Evolutionary conservation across 2,329 filamentous ascomycete species (phyloP).

Genomic region (Ophiocordyceps camponoti-leonardi): DNA sequence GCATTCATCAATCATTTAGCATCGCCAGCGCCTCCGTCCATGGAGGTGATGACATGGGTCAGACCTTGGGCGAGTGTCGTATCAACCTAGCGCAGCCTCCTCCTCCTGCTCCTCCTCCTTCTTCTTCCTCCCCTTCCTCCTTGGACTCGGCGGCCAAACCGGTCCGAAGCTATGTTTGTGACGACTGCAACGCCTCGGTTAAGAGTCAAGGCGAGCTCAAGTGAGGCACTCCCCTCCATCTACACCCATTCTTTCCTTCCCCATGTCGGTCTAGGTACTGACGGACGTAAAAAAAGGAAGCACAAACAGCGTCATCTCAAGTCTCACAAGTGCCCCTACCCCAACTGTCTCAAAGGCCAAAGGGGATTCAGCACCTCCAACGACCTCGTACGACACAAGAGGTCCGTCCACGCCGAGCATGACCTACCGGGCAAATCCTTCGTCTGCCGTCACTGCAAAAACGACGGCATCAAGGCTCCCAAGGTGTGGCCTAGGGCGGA

Average conservation of each 20-base stretch:
- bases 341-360: constrained; percentile 32
- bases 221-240: constrained; percentile 22
- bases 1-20: constrained; percentile 21
- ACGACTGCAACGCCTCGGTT: constrained; percentile 19
- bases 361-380: constrained; percentile 66
- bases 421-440: constrained; percentile 5
- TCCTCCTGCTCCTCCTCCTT: too few relatives aligned
- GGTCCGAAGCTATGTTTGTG: constrained; percentile 14
- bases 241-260: background rate
- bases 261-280: background rate
- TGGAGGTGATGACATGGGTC: constrained; percentile 19
- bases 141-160: background rate
- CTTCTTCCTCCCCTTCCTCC: background rate
- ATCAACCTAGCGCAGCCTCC: constrained; percentile 1
- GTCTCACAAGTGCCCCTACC: constrained; percentile 41
- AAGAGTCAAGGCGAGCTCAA: constrained; percentile 39
- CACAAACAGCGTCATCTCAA: constrained; percentile 55
- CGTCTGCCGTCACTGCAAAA: background rate
- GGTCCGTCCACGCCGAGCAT: constrained; percentile 47
- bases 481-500: constrained; percentile 71
- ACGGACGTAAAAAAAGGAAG: constrained; percentile 36
- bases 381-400: constrained; percentile 65
- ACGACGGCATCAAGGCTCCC: constrained; percentile 7
- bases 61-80: constrained; percentile 15
- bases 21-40: constrained; percentile 24